phyloP scores from a whole-genome alignment of 176 grass and related monocot species.

The Avena insularis region DNA sequence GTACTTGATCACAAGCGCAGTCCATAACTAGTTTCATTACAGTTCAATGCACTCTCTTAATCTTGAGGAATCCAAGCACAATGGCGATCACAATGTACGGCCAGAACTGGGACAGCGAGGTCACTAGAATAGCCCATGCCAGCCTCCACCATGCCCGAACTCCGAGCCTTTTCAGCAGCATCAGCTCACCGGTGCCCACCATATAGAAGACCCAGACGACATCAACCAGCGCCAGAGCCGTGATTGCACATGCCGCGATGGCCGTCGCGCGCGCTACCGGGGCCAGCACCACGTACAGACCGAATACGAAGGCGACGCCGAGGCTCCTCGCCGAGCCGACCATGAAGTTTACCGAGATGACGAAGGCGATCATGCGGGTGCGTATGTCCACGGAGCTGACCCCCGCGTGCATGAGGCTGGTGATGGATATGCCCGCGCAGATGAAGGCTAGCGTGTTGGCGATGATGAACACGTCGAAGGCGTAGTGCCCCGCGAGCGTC shows the following conservation, averaged over 20 bases:
- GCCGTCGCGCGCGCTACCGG: conserved; percentile 11
- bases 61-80: background rate
- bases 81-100: background rate
- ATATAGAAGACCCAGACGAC: background rate
- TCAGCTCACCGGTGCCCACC: background rate
- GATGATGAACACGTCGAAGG: conserved; percentile 45
- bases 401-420: conserved; percentile 49
- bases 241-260: conserved; percentile 17
- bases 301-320: conserved; percentile 41
- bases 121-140: background rate
- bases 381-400: conserved; percentile 45
- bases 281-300: conserved; percentile 18
- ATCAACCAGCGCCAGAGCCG: conserved; percentile 11
- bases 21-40: background rate
- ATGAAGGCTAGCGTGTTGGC: conserved; percentile 48
- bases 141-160: conserved; percentile 19
- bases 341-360: conserved; percentile 24
- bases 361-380: conserved; percentile 28
- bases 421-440: conserved; percentile 35
- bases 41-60: conserved; percentile 10
- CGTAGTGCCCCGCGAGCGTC: background rate
- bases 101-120: background rate
- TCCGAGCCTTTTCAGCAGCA: conserved; percentile 26
- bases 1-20: too few relatives aligned
- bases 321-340: conserved; percentile 42